Evolutionary conservation across 495 filamentous ascomycete genomes (phyloP).

Genomic region (Neurospora intermedia): DNA sequence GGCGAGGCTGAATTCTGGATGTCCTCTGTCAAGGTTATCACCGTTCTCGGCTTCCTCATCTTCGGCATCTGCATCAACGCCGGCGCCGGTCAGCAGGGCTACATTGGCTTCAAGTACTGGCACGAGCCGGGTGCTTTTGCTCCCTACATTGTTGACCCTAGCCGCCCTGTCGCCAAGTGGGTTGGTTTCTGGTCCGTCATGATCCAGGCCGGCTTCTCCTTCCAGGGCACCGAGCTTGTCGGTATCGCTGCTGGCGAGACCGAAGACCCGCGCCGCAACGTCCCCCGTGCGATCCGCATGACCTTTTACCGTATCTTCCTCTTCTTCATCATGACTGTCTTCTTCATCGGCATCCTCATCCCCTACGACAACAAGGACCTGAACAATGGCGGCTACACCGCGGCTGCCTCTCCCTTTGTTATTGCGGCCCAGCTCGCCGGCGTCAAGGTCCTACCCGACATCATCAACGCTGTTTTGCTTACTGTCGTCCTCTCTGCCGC

Average conservation of each 20-base stretch:
- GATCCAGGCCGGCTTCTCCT: slow-evolving; percentile 36
- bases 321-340: slow-evolving; percentile 57
- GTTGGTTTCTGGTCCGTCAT: slow-evolving; percentile 37
- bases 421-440: slow-evolving; percentile 56
- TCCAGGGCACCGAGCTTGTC: slow-evolving; percentile 49
- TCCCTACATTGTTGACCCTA: slow-evolving; percentile 34
- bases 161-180: slow-evolving; percentile 28
- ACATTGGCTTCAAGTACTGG: slow-evolving; percentile 66
- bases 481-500: slow-evolving; percentile 45
- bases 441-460: slow-evolving; percentile 52
- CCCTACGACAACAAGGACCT: slow-evolving; percentile 43
- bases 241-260: slow-evolving; percentile 61
- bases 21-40: slow-evolving; percentile 64
- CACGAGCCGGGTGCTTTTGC: slow-evolving; percentile 58
- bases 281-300: slow-evolving; percentile 38
- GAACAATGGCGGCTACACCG: slow-evolving; percentile 33
- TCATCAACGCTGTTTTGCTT: slow-evolving; percentile 64
- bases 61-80: slow-evolving; percentile 57
- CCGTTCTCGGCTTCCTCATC: slow-evolving; percentile 58
- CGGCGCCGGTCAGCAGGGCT: slow-evolving; percentile 53
- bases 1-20: slow-evolving; percentile 70
- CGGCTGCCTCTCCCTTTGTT: slow-evolving; percentile 60
- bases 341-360: slow-evolving; percentile 58
- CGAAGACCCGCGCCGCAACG: slow-evolving; percentile 46
- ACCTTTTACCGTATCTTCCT: slow-evolving; percentile 52